Evolutionary conservation across 208 protist species (phyloP).

Genomic region (Blechomonas ayalai): DNA sequence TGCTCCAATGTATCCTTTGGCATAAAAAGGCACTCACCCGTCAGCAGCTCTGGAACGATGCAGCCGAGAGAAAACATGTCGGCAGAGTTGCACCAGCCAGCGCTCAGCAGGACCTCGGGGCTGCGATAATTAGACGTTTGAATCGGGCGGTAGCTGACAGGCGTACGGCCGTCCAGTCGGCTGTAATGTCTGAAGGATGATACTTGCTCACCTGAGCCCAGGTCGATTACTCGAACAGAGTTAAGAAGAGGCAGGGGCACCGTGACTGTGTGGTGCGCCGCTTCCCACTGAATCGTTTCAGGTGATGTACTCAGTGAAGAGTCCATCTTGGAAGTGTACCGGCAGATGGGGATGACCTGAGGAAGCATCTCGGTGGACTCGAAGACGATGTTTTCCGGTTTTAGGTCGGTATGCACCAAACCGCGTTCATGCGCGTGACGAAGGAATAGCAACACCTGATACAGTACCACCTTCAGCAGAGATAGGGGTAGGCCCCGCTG

Average conservation of each 20-base stretch:
- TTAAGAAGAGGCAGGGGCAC: conserved; percentile 48
- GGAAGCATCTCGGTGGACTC: conserved; percentile 41
- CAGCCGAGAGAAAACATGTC: conserved; percentile 80
- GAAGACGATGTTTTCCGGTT: conserved; percentile 83
- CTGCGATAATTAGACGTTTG: conserved; percentile 79
- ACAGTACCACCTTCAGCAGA: conserved; percentile 48
- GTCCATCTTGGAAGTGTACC: conserved; percentile 17
- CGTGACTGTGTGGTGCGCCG: conserved; percentile 23
- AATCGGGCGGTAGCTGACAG: conserved; percentile 59
- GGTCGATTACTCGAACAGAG: conserved; percentile 66
- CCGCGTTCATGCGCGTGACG: conserved; percentile 49
- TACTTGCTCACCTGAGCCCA: conserved; percentile 57
- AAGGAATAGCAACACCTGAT: conserved; percentile 70
- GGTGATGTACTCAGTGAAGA: too few species aligned
- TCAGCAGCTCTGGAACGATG: conserved; percentile 77
- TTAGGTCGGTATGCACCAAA: conserved; percentile 79
- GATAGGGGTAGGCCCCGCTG: conserved; percentile 49
- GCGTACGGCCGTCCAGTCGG: conserved; percentile 27
- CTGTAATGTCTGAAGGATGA: conserved; percentile 20
- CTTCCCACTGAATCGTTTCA: too few species aligned
- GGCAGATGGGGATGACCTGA: conserved; percentile 22
- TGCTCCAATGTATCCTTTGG: conserved; percentile 69
- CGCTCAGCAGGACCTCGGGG: conserved; percentile 66
- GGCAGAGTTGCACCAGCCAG: conserved; percentile 55
- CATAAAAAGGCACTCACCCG: conserved; percentile 70